phyloP scores from a whole-genome alignment of 495 filamentous ascomycete genomes.

The Xylaria venustula region DNA sequence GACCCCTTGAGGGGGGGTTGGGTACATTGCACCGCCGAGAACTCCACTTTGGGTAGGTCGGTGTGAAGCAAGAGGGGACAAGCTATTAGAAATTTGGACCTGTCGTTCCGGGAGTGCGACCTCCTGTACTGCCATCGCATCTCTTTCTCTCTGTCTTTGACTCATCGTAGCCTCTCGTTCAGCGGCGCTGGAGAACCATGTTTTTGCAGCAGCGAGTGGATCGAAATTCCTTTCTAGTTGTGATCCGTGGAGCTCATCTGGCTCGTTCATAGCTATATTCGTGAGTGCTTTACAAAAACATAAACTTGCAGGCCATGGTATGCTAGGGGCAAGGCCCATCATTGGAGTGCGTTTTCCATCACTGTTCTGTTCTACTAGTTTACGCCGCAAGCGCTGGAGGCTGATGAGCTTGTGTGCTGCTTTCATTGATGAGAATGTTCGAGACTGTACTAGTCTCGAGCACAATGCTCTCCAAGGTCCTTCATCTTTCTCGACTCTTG shows the following conservation, averaged over 20 bases:
- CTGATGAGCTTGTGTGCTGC: slow-evolving; percentile 22
- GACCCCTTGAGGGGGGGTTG: slow-evolving; percentile 68
- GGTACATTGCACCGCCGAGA: slow-evolving; percentile 70
- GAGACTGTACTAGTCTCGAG: slow-evolving; percentile 40
- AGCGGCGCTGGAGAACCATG: slow-evolving; percentile 58
- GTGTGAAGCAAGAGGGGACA: slow-evolving; percentile 44
- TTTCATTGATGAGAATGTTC: slow-evolving; percentile 33
- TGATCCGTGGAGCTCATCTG: slow-evolving; percentile 17
- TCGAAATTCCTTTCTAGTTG: slow-evolving; percentile 42
- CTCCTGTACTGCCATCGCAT: slow-evolving; percentile 45
- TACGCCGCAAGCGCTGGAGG: slow-evolving; percentile 31
- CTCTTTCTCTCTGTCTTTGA: slow-evolving; percentile 54
- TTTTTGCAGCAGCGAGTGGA: slow-evolving; percentile 64
- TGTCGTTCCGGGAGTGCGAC: slow-evolving; percentile 36
- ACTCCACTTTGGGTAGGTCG: slow-evolving; percentile 52
- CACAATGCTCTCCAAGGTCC: slow-evolving; percentile 42
- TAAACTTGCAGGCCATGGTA: slow-evolving; percentile 49
- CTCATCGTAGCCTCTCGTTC: slow-evolving; percentile 47
- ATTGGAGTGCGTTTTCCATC: slow-evolving; percentile 44
- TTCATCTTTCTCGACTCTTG: slow-evolving; percentile 37
- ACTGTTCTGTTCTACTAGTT: slow-evolving; percentile 37
- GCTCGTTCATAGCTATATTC: slow-evolving; percentile 20
- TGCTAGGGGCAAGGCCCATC: slow-evolving; percentile 29
- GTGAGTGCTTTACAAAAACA: slow-evolving; percentile 47
- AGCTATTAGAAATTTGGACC: slow-evolving; percentile 30